A percentile compares a stretch with the other conserved stretches of the same genome.
Evolutionary conservation across 208 protist genomes (phyloP).

Genomic region (Blastocrithidia nonstop): DNA sequence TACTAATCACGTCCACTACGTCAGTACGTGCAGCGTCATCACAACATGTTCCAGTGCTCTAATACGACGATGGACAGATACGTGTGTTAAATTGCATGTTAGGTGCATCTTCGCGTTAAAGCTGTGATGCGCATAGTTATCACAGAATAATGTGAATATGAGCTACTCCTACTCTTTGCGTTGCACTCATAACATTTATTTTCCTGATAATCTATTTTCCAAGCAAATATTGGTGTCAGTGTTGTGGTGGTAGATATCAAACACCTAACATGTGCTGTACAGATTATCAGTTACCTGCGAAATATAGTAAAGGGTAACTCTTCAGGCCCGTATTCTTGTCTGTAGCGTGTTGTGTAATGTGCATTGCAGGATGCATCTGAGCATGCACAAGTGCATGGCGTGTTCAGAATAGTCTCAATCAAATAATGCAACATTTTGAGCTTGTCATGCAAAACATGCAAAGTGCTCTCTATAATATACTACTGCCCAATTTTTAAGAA

Average conservation of each 20-base stretch:
- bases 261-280: constrained; percentile 27
- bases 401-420: background rate
- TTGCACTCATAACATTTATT: constrained; percentile 7
- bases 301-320: constrained; percentile 25
- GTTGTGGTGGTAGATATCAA: constrained; percentile 26
- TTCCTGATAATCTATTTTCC: constrained; percentile 13
- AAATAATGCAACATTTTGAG: constrained; percentile 4
- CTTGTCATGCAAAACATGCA: no score
- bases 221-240: constrained; percentile 19
- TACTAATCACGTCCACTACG: no score
- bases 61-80: no score
- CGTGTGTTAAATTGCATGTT: no score
- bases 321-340: constrained; percentile 13
- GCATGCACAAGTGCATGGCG: constrained; percentile 4
- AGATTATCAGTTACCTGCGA: constrained; percentile 7
- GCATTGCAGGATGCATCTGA: constrained; percentile 12
- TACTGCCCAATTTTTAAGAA: no score
- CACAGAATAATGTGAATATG: no score
- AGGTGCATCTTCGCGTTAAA: no score
- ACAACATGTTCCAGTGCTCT: no score
- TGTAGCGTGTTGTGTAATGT: constrained; percentile 7
- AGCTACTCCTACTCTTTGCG: no score
- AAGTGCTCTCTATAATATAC: no score
- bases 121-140: no score
- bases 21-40: no score